A percentile compares a stretch with the other conserved stretches of the same genome.
Conservation (phyloP, 164 flowering plant species). For the Malania oleifera region DNA sequence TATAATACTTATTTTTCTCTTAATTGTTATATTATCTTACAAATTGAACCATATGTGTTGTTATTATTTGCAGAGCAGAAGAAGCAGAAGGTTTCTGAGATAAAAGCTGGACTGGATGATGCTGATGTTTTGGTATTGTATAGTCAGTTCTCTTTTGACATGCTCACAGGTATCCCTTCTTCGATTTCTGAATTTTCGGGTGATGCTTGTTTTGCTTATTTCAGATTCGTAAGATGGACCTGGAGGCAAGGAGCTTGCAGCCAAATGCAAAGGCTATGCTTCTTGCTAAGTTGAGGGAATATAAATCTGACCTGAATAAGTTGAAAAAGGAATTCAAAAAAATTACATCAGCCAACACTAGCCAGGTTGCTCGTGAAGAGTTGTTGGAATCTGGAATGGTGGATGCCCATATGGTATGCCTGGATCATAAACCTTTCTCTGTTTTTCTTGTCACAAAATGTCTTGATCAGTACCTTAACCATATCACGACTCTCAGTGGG, state of each 20-base stretch:
- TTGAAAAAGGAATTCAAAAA: constrained; percentile 55
- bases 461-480: background rate
- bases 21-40: background rate
- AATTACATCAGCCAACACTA: constrained; percentile 30
- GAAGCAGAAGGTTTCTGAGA: constrained; percentile 39
- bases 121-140: constrained; percentile 61
- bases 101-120: constrained; percentile 60
- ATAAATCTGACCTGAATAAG: constrained; percentile 65
- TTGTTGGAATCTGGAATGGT: constrained; percentile 56
- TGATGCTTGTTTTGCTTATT: background rate
- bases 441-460: background rate
- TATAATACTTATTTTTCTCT: too few species aligned
- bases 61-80: constrained; percentile 39
- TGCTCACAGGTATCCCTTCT: background rate
- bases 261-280: constrained; percentile 58
- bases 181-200: background rate
- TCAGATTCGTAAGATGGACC: constrained; percentile 77
- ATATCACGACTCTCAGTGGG: background rate
- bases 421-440: background rate
- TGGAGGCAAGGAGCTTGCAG: constrained; percentile 76
- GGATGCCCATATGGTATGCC: constrained; percentile 40
- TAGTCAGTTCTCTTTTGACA: background rate
- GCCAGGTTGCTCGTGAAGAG: constrained; percentile 50
- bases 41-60: background rate
- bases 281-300: constrained; percentile 72